Conservation (phyloP, 176 grass and related monocot genomes). For the Cymbopogon citratus region DNA sequence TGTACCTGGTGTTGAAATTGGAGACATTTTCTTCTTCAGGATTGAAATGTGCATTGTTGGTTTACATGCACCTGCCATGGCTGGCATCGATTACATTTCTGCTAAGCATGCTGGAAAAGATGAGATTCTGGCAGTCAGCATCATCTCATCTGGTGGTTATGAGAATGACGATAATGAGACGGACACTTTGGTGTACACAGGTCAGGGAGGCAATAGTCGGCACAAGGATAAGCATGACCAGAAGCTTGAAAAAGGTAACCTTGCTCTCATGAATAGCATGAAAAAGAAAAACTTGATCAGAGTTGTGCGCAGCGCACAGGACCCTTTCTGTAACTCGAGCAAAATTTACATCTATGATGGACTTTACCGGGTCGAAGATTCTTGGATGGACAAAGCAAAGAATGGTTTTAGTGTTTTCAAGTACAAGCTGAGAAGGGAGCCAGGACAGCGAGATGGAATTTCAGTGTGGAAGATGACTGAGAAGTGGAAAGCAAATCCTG, state of each 20-base stretch:
- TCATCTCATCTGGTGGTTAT: slow-evolving; percentile 56
- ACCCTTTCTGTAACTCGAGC: slow-evolving; percentile 16
- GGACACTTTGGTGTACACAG: slow-evolving; percentile 55
- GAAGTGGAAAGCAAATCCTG: slow-evolving; percentile 62
- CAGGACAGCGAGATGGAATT: slow-evolving; percentile 52
- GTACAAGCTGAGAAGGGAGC: slow-evolving; percentile 54
- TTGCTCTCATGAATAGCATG: slow-evolving; percentile 61
- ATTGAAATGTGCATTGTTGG: slow-evolving; percentile 58
- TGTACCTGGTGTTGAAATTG: slow-evolving; percentile 52
- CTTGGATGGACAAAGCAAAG: slow-evolving; percentile 42
- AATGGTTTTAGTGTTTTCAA: slow-evolving; percentile 56
- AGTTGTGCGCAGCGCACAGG: slow-evolving; percentile 51
- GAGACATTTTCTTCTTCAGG: slow-evolving; percentile 68
- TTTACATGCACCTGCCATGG: slow-evolving; percentile 45
- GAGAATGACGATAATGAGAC: slow-evolving; percentile 54
- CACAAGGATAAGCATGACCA: slow-evolving; percentile 60
- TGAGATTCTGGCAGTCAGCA: slow-evolving; percentile 40
- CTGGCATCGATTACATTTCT: slow-evolving; percentile 55
- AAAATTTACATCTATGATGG: slow-evolving; percentile 87
- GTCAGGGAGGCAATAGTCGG: slow-evolving; percentile 49
- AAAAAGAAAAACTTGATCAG: slow-evolving; percentile 48
- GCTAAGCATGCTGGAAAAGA: slow-evolving; percentile 23
- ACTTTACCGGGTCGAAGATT: slow-evolving; percentile 52
- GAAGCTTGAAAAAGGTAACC: slow-evolving; percentile 72
- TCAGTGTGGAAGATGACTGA: slow-evolving; percentile 65